Evolutionary conservation across 805 yeast genomes (phyloP), one percentile per base, ranked within the genome.

Genomic region (Candida sphagnicola): DNA sequence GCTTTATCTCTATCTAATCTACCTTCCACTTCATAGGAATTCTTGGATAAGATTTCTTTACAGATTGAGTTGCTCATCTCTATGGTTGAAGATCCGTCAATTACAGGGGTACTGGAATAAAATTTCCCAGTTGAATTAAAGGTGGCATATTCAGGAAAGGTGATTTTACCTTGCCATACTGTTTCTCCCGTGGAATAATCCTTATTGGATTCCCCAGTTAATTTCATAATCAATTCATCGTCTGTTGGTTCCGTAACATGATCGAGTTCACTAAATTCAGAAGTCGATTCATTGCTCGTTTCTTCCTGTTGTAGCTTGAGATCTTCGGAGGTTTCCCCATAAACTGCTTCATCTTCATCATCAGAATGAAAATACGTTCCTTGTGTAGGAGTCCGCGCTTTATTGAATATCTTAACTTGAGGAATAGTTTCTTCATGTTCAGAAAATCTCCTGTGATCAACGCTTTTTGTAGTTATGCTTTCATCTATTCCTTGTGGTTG

Each of bases 1-100:
- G 88, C 95, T 36, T 61, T 66, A 4, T 45, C 39, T 3, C 65
- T 51, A 49, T 76, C 80, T 32, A 87, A 65, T 39, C 88, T 67
- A 3, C 95, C 95, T 43, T 77, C 81, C 32, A 85, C 60, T 21
- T 62, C 62, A 46, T 80, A 57, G 25, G 58, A 47, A 30, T 51
- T 36, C 14, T 46, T 40, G 24, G 44, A 39, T 40, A 61, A 56
- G 4, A 73, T 51, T 30, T 62, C 63, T 53, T 58, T 53, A 44
- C 51, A 50, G 37, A 48, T 40, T 15, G 44, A 44, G n/a, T 28
- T 42, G n/a, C 28, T 14, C n/a, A 45, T 46, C 34, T 51, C 40
- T 38, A 42, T 34, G 26, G 51, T 50, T 12, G 59, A 59, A 14
- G 29, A 34, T 31, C 42, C 41, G 41, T 54, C 54, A 18, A 49